Evolutionary conservation across 1,284 basidiomycete species (phyloP), one percentile per base, ranked within the genome.

Genomic region (Boletus semigastroideus): DNA sequence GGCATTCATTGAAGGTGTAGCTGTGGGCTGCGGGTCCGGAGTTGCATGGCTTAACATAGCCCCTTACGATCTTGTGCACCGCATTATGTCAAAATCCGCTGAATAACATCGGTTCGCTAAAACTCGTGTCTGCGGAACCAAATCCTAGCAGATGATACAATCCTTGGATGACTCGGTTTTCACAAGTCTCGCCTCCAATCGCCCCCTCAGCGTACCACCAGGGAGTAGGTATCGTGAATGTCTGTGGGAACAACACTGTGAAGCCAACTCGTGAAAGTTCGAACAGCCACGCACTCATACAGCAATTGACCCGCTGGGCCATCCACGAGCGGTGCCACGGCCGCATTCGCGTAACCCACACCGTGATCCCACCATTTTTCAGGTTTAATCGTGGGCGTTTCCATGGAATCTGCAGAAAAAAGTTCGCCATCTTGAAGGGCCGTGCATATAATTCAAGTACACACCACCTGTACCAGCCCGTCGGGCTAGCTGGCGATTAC

Each of bases 201-300:
- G 51, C 17, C 42, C 63, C 50, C 51, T 59, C 42, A 65, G 22
- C 3, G 58, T 63, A 22, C 61, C 63, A 17, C 65, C 60, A 14
- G 52, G 49, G 0, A 38, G 37, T 13, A 63, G n/a, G 19, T 62
- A 65, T 5, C 14, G 52, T 2, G 63, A 62, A 34, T 44, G 40
- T 7, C 59, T 64, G 31, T 31, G 5, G 8, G 25, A n/a, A 1
- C 41, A 10, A n/a, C 34, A 13, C 27, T 41, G 14, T 49, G 36
- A 51, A 31, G 16, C 10, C 31, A 20, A 9, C 20, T 14, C 19
- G 3, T 5, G 6, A 39, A 3, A 20, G n/a, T 3, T 1, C 3
- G 0, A 37, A n/a, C 4, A 14, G 13, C 4, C 11, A 53, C 58
- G 38, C 28, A 62, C 60, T 59, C 59, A 4, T 51, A 36, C 8